Percentiles rank a stretch among this genome's conserved stretches.
phyloP scores from a whole-genome alignment of 257 asterid species.

The Petrea volubilis region DNA sequence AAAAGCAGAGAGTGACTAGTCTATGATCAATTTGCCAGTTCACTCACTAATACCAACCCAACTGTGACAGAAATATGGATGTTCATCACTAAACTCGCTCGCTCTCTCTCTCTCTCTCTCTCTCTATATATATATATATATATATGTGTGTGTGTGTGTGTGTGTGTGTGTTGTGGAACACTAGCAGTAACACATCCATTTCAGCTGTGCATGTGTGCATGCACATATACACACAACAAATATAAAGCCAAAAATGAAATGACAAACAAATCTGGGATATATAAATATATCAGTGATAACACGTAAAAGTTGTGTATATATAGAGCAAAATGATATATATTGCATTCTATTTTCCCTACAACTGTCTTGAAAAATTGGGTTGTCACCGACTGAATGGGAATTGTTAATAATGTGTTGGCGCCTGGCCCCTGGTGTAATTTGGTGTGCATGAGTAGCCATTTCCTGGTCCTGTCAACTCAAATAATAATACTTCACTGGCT shows the following conservation, averaged over 20 bases:
- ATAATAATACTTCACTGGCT: background rate
- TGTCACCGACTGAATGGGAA: slow-evolving; percentile 23
- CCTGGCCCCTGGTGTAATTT: slow-evolving; percentile 1
- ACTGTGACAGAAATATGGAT: slow-evolving; percentile 28
- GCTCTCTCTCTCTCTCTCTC: no score
- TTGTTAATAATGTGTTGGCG: slow-evolving; percentile 6
- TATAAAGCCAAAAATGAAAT: slow-evolving; percentile 23
- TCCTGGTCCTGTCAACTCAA: slow-evolving; percentile 22
- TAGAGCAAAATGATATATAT: background rate
- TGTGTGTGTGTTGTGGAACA: no score
- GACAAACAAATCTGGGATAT: slow-evolving; percentile 2
- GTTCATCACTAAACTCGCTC: slow-evolving; percentile 29
- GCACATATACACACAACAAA: slow-evolving; percentile 33
- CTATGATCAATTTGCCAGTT: slow-evolving; percentile 27
- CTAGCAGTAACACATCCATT: slow-evolving; percentile 41
- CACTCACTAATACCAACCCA: background rate
- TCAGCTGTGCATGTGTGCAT: slow-evolving; percentile 46
- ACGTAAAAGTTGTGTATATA: background rate
- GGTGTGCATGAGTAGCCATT: slow-evolving; percentile 6
- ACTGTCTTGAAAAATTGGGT: slow-evolving; percentile 5
- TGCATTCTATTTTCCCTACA: background rate
- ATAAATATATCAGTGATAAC: background rate
- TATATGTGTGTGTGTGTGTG: no score
- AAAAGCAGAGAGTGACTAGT: slow-evolving; percentile 42
- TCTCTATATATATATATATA: no score